Evolutionary conservation across 2,329 filamentous ascomycete species (phyloP).

Genomic region (Lojkania enalia): DNA sequence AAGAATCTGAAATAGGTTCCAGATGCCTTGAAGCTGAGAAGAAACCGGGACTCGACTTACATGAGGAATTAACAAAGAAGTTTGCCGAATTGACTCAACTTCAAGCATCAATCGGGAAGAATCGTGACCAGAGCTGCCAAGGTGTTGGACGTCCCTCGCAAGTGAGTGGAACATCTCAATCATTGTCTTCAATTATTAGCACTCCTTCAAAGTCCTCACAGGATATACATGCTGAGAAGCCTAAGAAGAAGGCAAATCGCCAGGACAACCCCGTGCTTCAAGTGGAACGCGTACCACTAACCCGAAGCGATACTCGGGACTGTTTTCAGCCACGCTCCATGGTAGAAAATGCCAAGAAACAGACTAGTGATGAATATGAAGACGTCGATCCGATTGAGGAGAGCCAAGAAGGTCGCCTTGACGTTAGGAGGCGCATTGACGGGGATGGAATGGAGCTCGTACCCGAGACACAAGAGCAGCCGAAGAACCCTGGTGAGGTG

Average conservation of each 20-base stretch:
- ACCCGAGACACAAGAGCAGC: too few relatives aligned
- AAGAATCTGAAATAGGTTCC: conserved; percentile 5
- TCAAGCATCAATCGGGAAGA: neutral
- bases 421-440: too few relatives aligned
- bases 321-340: neutral
- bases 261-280: conserved; percentile 15
- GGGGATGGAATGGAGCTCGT: too few relatives aligned
- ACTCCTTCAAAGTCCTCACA: neutral
- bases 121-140: neutral
- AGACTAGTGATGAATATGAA: neutral
- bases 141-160: neutral
- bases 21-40: conserved; percentile 15
- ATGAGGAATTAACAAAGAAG: conserved; percentile 14
- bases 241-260: conserved; percentile 26
- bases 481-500: conserved; percentile 7
- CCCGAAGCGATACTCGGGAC: neutral
- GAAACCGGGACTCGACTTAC: conserved; percentile 17
- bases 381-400: neutral
- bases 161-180: neutral
- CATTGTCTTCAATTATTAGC: neutral
- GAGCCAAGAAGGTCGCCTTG: too few relatives aligned
- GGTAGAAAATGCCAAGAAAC: neutral
- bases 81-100: conserved; percentile 9
- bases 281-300: neutral
- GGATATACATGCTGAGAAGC: conserved; percentile 4